phyloP scores from a whole-genome alignment of 352 stramenopile species.

The Globisporangium polare region DNA sequence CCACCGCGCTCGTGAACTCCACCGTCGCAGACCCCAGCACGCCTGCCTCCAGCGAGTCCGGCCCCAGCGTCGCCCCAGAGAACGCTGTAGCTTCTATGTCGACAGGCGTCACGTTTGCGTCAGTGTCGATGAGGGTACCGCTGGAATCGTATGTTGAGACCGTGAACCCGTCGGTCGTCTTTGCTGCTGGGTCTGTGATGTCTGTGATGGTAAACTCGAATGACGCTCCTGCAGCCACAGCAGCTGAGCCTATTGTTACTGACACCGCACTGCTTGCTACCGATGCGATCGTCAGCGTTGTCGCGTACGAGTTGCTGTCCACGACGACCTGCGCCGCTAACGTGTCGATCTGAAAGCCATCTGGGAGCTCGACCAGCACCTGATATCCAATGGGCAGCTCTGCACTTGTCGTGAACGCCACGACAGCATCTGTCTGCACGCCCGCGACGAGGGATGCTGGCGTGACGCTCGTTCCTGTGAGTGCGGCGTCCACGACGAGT shows the following conservation, averaged over 20 bases:
- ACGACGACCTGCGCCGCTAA: constrained; percentile 11
- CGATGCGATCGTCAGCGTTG: constrained; percentile 25
- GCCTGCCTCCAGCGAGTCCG: constrained; percentile 29
- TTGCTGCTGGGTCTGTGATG: constrained; percentile 30
- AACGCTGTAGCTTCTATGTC: constrained; percentile 21
- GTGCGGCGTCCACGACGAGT: constrained; percentile 12
- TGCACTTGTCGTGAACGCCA: constrained; percentile 27
- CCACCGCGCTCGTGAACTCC: constrained; percentile 34
- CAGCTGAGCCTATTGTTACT: constrained; percentile 15
- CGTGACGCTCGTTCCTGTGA: constrained; percentile 21
- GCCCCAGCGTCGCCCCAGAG: constrained; percentile 12
- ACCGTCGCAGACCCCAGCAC: constrained; percentile 23
- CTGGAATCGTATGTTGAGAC: constrained; percentile 24
- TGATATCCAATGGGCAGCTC: constrained; percentile 20
- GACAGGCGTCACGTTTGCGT: constrained; percentile 5
- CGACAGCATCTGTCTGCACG: constrained; percentile 14
- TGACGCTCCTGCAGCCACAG: constrained; percentile 14
- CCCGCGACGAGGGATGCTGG: constrained; percentile 25
- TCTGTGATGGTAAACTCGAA: constrained; percentile 31
- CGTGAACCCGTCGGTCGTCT: constrained; percentile 16
- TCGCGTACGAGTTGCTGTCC: constrained; percentile 10
- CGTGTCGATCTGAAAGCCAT: constrained; percentile 24
- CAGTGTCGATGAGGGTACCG: constrained; percentile 10
- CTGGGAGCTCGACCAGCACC: constrained; percentile 29
- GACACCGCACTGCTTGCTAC: constrained; percentile 21